Evolutionary conservation across 257 asterid genomes (phyloP).

Genomic region (Thymus quinquecostatus): DNA sequence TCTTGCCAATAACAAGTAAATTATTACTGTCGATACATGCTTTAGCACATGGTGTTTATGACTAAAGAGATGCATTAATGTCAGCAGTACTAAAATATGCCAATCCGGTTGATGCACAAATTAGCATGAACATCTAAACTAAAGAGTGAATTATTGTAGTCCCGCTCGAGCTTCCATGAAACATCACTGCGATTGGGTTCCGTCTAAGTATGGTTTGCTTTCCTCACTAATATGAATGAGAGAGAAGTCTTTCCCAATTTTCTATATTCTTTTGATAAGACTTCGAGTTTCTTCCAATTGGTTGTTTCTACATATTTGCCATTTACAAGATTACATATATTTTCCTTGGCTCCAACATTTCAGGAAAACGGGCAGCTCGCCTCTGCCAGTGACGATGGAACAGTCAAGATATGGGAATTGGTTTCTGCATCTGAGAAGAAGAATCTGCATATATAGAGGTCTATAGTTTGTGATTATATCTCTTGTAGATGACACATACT

Average conservation of each 20-base stretch:
- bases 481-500: slow-evolving; percentile 21
- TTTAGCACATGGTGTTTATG: not conserved
- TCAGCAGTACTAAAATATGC: not conserved
- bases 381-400: slow-evolving; percentile 91
- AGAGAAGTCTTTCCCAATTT: not conserved
- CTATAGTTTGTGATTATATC: slow-evolving; percentile 12
- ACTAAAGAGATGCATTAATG: not conserved
- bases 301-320: not conserved
- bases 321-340: not conserved
- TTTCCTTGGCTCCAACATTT: slow-evolving; percentile 25
- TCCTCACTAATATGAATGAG: not conserved
- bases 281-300: not conserved
- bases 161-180: not conserved
- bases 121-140: not conserved
- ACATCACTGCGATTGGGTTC: not conserved
- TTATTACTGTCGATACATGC: no score
- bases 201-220: not conserved
- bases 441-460: slow-evolving; percentile 26
- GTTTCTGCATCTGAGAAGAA: slow-evolving; percentile 36
- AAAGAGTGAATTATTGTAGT: not conserved
- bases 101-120: not conserved
- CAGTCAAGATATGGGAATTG: slow-evolving; percentile 85
- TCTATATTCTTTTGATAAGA: not conserved
- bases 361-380: slow-evolving; percentile 74
- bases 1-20: not conserved